A percentile compares a stretch with the other conserved stretches of the same genome.
Conservation (phyloP, 345 rosid genomes). For the Melaleuca alternifolia region DNA sequence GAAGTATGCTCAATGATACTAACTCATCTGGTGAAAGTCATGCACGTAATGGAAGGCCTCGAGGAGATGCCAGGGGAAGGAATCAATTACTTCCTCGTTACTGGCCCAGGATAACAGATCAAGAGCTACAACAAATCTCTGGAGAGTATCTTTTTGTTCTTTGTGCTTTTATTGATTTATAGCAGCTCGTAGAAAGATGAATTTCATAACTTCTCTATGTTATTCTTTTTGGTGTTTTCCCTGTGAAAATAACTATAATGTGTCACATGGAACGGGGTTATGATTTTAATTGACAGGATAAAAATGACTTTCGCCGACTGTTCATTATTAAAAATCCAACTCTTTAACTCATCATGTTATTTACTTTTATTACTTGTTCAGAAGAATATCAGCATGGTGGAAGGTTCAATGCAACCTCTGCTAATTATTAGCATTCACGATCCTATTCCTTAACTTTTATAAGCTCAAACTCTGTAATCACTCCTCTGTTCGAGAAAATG, state of each 20-base stretch:
- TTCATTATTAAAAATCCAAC: not conserved
- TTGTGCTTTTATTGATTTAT: constrained; percentile 1
- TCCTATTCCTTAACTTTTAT: constrained; percentile 41
- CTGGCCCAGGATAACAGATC: constrained; percentile 75
- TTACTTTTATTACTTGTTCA: not conserved
- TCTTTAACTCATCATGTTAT: not conserved
- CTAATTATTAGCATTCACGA: not conserved
- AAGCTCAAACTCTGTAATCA: constrained; percentile 73
- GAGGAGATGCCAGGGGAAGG: constrained; percentile 55
- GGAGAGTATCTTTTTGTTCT: constrained; percentile 80
- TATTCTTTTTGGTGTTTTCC: not conserved
- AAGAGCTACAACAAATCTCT: constrained; percentile 56
- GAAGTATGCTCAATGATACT: constrained; percentile 37
- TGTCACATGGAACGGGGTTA: not conserved
- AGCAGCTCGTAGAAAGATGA: not conserved
- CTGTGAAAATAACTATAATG: not conserved
- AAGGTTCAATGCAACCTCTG: not conserved
- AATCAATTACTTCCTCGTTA: constrained; percentile 69
- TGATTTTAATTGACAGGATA: not conserved
- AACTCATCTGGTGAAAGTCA: constrained; percentile 40
- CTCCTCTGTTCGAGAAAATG: constrained; percentile 91
- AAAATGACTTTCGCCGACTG: not conserved
- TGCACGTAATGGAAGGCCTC: constrained; percentile 44
- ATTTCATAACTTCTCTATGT: not conserved
- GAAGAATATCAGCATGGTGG: not conserved